A percentile compares a stretch with the other conserved stretches of the same genome.
These are phyloP conservation scores for Panicum miliaceum DNA, from an alignment of 176 grass and related monocot species.

Conservation along the genomic window DNA sequence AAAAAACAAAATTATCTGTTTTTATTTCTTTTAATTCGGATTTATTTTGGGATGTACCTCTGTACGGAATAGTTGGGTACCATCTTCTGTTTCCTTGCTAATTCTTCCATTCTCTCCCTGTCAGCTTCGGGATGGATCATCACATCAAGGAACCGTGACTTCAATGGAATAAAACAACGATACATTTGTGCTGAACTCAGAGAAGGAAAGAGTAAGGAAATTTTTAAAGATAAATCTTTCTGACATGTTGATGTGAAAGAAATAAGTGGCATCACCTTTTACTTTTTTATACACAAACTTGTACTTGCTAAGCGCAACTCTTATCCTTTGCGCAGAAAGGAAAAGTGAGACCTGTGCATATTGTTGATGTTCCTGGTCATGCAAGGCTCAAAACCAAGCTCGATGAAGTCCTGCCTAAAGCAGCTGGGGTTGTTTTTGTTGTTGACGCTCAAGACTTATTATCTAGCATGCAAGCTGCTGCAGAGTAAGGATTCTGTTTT, in stretches of 20 bases:
- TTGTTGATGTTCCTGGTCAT: constrained; percentile 97
- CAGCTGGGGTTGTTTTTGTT: constrained; percentile 81
- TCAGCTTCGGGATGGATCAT: constrained; percentile 92
- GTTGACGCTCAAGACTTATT: constrained; percentile 93
- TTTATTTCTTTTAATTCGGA: neutral
- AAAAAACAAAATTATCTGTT: neutral
- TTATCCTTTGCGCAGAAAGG: constrained; percentile 55
- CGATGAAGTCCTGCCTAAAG: constrained; percentile 78
- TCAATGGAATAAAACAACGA: constrained; percentile 94
- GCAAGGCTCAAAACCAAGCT: constrained; percentile 86
- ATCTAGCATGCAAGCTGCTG: constrained; percentile 75
- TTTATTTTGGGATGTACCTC: neutral
- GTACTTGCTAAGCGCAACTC: neutral
- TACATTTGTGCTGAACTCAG: constrained; percentile 78
- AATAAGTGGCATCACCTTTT: neutral
- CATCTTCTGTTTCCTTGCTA: constrained; percentile 8
- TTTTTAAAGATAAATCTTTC: constrained; percentile 9
- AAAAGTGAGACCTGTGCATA: constrained; percentile 72
- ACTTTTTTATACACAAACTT: neutral
- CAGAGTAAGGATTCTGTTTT: constrained; percentile 65
- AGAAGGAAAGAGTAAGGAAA: constrained; percentile 63
- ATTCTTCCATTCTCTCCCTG: constrained; percentile 22
- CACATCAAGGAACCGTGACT: constrained; percentile 89
- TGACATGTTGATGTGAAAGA: constrained; percentile 23
- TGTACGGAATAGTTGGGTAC: neutral